These are phyloP conservation scores for Perkinsus olseni DNA, from an alignment of 169 alveolate species.

Conservation along the genomic window DNA sequence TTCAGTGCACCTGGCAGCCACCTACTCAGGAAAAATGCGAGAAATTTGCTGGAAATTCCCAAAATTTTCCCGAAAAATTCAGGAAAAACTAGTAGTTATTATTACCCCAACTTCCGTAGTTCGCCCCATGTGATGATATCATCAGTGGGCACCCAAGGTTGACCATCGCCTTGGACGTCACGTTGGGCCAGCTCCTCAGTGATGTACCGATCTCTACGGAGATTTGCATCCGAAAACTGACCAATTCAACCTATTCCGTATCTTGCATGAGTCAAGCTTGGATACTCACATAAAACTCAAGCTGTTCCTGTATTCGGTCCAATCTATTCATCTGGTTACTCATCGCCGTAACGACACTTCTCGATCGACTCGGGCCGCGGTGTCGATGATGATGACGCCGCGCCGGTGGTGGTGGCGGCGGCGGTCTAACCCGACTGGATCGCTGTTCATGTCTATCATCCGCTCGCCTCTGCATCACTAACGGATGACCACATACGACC, in stretches of 20 bases:
- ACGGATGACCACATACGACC: too few species aligned
- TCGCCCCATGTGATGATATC: not conserved
- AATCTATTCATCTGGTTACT: not conserved
- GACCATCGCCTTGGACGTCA: not conserved
- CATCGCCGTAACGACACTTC: not conserved
- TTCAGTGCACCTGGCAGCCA: not conserved
- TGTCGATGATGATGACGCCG: not conserved
- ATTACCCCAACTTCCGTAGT: not conserved
- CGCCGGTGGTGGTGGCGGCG: too few species aligned
- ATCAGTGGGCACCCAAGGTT: not conserved
- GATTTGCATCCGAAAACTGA: not conserved
- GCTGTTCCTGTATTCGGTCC: not conserved
- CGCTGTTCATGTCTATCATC: too few species aligned
- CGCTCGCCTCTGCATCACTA: too few species aligned
- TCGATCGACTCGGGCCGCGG: not conserved
- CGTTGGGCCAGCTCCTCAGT: not conserved
- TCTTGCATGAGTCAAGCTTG: not conserved
- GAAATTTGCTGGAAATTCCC: too few species aligned
- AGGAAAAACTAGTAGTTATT: too few species aligned
- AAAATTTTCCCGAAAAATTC: too few species aligned
- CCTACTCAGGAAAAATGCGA: too few species aligned
- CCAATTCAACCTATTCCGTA: not conserved
- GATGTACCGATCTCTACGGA: not conserved
- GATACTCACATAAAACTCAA: not conserved
- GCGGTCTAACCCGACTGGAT: too few species aligned